A percentile compares a stretch with the other conserved stretches of the same genome.
phyloP scores from a whole-genome alignment of 495 filamentous ascomycete species.

The Aspergillus saccharolyticus region DNA sequence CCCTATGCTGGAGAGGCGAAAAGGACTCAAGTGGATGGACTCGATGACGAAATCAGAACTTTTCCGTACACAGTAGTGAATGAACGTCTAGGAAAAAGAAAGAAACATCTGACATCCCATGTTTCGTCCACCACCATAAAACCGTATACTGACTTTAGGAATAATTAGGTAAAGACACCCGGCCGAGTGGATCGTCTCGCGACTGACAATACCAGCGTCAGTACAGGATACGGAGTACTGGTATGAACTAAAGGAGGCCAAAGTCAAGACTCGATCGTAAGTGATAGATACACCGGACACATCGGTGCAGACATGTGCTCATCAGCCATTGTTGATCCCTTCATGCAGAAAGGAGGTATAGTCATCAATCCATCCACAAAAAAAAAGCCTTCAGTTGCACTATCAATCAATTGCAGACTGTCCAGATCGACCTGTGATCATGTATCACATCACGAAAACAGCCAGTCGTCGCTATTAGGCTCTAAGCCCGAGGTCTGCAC shows the following conservation, averaged over 20 bases:
- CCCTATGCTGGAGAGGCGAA: background rate
- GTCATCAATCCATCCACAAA: background rate
- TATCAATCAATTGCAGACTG: background rate
- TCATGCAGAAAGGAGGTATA: background rate
- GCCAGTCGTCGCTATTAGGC: too few relatives aligned
- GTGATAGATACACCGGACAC: background rate
- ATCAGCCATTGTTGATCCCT: background rate
- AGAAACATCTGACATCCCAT: slow-evolving; percentile 1
- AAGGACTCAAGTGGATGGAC: background rate
- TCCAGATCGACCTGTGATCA: background rate
- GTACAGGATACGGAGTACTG: too few relatives aligned
- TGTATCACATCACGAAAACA: background rate
- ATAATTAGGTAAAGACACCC: slow-evolving; percentile 1
- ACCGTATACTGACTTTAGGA: slow-evolving; percentile 6
- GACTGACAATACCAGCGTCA: background rate
- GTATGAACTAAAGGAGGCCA: background rate
- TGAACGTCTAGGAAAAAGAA: background rate
- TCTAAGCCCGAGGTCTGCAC: too few relatives aligned
- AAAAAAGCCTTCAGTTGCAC: background rate
- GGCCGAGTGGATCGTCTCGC: background rate
- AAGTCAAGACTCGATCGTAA: background rate
- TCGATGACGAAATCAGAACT: slow-evolving; percentile 1
- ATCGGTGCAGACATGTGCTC: background rate
- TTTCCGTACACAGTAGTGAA: too few relatives aligned
- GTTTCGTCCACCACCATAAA: slow-evolving; percentile 14